A percentile compares a stretch with the other conserved stretches of the same genome.
Evolutionary conservation across 2,329 filamentous ascomycete genomes (phyloP).

Genomic region (Colletotrichum sp.): DNA sequence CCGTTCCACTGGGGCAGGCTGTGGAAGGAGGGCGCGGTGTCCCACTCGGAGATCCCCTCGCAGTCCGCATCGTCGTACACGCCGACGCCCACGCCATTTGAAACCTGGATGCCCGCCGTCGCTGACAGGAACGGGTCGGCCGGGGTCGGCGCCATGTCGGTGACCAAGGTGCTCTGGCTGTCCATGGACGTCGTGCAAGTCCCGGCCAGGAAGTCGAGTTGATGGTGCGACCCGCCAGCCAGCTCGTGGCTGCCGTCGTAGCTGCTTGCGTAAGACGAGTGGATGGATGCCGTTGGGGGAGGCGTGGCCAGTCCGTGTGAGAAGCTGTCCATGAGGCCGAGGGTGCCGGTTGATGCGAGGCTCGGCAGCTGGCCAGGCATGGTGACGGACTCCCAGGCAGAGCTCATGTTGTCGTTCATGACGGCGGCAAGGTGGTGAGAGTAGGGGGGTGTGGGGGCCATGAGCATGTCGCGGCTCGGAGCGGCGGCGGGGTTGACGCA

Average conservation of each 20-base stretch:
- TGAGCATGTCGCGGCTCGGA: slow-evolving; percentile 47
- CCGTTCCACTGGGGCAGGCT: slow-evolving; percentile 21
- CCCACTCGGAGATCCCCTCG: slow-evolving; percentile 18
- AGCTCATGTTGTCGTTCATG: slow-evolving; percentile 63
- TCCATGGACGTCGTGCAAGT: slow-evolving; percentile 22
- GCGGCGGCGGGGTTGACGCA: slow-evolving; percentile 24
- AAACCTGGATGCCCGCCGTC: slow-evolving; percentile 23
- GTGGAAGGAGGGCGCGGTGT: slow-evolving; percentile 14
- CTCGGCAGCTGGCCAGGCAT: slow-evolving; percentile 37
- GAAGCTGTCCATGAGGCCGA: slow-evolving; percentile 55
- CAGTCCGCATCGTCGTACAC: slow-evolving; percentile 21
- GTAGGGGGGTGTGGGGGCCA: slow-evolving; percentile 57
- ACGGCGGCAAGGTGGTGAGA: slow-evolving; percentile 52
- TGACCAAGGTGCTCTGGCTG: slow-evolving; percentile 21
- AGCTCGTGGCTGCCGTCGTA: slow-evolving; percentile 41
- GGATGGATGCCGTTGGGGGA: slow-evolving; percentile 58
- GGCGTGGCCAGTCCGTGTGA: slow-evolving; percentile 61
- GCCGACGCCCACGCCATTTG: slow-evolving; percentile 16
- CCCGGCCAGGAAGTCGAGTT: slow-evolving; percentile 18
- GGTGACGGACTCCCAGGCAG: slow-evolving; percentile 48
- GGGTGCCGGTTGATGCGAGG: slow-evolving; percentile 35
- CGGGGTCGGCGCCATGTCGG: slow-evolving; percentile 14
- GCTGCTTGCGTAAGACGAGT: slow-evolving; percentile 49
- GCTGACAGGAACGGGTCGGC: slow-evolving; percentile 22
- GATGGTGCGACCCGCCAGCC: slow-evolving; percentile 17